Evolutionary conservation across 140 eudicot species (phyloP).

Genomic region (Ambrosia hybrid): DNA sequence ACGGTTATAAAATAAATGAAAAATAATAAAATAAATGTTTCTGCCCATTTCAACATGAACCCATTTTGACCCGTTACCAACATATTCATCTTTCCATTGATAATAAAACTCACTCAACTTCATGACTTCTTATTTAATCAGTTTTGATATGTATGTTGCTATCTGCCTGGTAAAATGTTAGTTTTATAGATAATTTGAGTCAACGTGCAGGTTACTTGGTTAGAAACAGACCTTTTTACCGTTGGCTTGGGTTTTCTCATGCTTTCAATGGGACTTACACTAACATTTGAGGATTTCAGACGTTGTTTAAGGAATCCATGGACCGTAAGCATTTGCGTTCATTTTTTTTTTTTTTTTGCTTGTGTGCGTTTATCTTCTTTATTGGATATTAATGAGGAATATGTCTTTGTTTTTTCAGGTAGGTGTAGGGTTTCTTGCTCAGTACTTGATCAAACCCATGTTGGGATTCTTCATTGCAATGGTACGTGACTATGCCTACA

Average conservation of each 20-base stretch:
- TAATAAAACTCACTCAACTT: neutral
- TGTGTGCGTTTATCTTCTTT: neutral
- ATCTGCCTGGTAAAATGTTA: neutral
- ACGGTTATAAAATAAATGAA: neutral
- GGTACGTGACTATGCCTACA: slow-evolving; percentile 48
- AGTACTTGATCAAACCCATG: slow-evolving; percentile 79
- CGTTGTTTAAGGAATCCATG: slow-evolving; percentile 95
- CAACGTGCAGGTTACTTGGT: slow-evolving; percentile 92
- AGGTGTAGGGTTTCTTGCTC: slow-evolving; percentile 97
- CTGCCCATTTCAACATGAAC: neutral
- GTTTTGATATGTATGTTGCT: neutral
- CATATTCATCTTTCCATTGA: neutral
- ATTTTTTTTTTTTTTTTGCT: neutral
- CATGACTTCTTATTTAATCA: too few relatives aligned
- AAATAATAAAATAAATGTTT: neutral
- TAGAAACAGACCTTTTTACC: slow-evolving; percentile 91
- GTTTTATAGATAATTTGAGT: neutral
- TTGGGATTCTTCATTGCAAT: slow-evolving; percentile 82
- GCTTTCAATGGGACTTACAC: slow-evolving; percentile 99
- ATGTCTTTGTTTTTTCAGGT: slow-evolving; percentile 52
- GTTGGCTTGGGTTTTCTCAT: slow-evolving; percentile 94
- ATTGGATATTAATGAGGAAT: slow-evolving; percentile 8
- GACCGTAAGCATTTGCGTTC: slow-evolving; percentile 64
- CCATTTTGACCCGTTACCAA: slow-evolving; percentile 1
- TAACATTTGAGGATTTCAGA: slow-evolving; percentile 91